Conservation (phyloP, 2,329 filamentous ascomycete species). For the Xylariaceae sp. region DNA sequence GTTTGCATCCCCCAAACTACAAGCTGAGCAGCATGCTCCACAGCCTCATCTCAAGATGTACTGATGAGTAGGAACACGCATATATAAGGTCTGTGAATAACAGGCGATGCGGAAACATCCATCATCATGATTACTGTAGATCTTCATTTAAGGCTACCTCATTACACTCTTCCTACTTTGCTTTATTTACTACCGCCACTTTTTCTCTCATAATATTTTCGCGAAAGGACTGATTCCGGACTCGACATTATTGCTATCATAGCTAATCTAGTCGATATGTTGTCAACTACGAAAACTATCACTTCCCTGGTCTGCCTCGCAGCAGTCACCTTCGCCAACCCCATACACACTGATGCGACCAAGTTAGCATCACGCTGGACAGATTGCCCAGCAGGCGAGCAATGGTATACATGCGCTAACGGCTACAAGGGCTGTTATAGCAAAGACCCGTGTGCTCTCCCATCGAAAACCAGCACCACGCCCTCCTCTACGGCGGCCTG, state of each 20-base stretch:
- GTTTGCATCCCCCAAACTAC: background rate
- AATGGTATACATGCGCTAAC: conserved; percentile 20
- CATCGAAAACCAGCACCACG: conserved; percentile 2
- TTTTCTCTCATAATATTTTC: background rate
- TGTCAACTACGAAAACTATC: conserved; percentile 16
- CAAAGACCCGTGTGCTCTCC: conserved; percentile 17
- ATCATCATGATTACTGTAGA: conserved; percentile 10
- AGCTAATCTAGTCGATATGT: conserved; percentile 17
- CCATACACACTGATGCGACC: conserved; percentile 3
- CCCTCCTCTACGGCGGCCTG: conserved; percentile 9
- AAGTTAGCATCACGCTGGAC: background rate
- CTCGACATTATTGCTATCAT: background rate
- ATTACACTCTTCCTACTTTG: background rate
- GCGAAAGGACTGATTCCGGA: background rate
- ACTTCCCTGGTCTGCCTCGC: conserved; percentile 18
- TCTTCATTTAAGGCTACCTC: conserved; percentile 7
- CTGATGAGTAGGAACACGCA: conserved; percentile 3
- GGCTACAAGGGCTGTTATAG: conserved; percentile 19
- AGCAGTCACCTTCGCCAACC: conserved; percentile 7
- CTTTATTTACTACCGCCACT: background rate
- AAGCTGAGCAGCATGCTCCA: background rate
- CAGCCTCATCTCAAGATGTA: conserved; percentile 1
- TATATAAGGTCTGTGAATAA: conserved; percentile 11
- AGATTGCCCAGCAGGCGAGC: conserved; percentile 9
- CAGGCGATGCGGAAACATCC: conserved; percentile 4